Evolutionary conservation across 176 grass and related monocot species (phyloP), one percentile per base, ranked within the genome.

Genomic region (Paspalum notatum): DNA sequence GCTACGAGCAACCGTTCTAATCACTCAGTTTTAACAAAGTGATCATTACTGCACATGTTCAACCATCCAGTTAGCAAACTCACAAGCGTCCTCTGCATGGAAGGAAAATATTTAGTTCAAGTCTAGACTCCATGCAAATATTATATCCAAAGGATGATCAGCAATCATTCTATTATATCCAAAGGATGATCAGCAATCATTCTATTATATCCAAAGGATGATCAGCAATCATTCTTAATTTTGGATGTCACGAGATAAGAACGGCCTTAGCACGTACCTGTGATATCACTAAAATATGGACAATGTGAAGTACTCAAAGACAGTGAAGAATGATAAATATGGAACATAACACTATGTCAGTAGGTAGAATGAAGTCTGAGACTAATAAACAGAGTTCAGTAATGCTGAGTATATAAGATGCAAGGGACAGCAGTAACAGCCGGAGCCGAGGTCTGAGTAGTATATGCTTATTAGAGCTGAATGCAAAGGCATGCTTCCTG

Each of bases 51-150:
- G 25, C 12, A 63, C 37, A 26, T 73, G 54, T 37, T 62, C 16
- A 67, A 32, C 32, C 53, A 59, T 69, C 32, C 74, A 54, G 48
- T 38, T 55, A 80, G 91, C 87, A 80, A 90, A 83, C 37, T 86
- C 82, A 65, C 89, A 97, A 85, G 89, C 87, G 61, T 90, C 87
- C 83, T 97, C 94, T 97, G 91, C 89, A 92, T 82, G 47, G 46
- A 73, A 83, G 15, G 67, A 53, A 66, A 54, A 55, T 42, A 46
- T 50, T 77, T 64, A 64, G 27, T 82, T 77, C 45, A 75, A 56
- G 37, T n/a, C n/a, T n/a, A n/a, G n/a, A n/a, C n/a, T n/a, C n/a
- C n/a, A n/a, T n/a, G n/a, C 20, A 79, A 63, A 58, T n/a, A n/a
- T n/a, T n/a, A n/a, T n/a, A n/a, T n/a, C n/a, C n/a, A n/a, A n/a